A percentile compares a stretch with the other conserved stretches of the same genome.
These are phyloP conservation scores for Panaeolus papilionaceus DNA, from an alignment of 768 basidiomycete species.

Conservation along the genomic window DNA sequence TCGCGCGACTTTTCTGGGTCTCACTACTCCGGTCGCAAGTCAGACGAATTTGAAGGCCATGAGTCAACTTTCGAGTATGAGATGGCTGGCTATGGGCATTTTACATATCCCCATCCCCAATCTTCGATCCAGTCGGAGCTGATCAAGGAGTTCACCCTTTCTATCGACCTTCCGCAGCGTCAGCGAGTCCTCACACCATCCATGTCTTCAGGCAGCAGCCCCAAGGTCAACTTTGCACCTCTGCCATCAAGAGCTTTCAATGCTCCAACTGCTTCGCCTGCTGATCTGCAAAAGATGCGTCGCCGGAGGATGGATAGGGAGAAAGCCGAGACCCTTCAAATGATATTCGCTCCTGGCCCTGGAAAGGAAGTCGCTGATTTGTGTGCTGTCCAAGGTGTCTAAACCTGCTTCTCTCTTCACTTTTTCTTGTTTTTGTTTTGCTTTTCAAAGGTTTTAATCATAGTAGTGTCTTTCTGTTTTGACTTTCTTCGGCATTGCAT, in stretches of 20 bases:
- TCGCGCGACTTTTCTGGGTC: background rate
- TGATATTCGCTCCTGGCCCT: conserved; percentile 2
- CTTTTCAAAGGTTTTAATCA: background rate
- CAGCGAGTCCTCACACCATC: background rate
- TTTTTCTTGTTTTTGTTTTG: background rate
- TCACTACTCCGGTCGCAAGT: background rate
- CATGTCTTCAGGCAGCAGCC: background rate
- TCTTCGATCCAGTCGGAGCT: background rate
- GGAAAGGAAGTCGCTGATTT: conserved; percentile 8
- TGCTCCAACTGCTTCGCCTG: background rate
- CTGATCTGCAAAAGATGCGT: background rate
- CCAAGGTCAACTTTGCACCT: conserved; percentile 10
- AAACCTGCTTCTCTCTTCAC: background rate
- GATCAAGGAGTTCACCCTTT: conserved; percentile 11
- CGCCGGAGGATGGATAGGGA: background rate
- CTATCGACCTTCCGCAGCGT: background rate
- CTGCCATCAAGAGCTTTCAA: background rate
- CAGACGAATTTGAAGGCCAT: background rate
- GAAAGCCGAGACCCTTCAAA: conserved; percentile 1
- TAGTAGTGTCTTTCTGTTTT: conserved; percentile 3
- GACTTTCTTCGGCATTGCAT: background rate
- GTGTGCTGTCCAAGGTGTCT: conserved; percentile 3
- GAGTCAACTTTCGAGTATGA: conserved; percentile 4
- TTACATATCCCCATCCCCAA: background rate
- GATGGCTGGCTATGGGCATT: conserved; percentile 8